Percentiles rank a stretch among this genome's conserved stretches.
phyloP scores from a whole-genome alignment of 164 flowering plant species.

The Magnolia sinica region DNA sequence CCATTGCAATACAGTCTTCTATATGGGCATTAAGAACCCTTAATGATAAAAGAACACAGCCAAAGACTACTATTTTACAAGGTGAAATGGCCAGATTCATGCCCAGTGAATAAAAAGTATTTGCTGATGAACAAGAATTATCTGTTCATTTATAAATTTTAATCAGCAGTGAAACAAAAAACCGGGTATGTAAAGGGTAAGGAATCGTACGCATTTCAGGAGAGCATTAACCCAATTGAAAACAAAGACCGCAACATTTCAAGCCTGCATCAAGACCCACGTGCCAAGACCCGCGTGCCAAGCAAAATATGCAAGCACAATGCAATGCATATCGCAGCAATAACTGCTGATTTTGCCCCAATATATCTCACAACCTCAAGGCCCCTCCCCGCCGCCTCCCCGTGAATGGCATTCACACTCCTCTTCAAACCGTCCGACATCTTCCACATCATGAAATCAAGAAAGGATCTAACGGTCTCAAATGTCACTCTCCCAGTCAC shows the following conservation, averaged over 20 bases:
- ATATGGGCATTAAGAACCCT: no score
- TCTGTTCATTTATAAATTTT: not conserved
- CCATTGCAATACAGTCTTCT: no score
- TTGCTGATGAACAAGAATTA: not conserved
- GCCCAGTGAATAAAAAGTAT: not conserved
- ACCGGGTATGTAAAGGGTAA: not conserved
- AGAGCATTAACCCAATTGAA: not conserved
- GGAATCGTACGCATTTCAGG: not conserved
- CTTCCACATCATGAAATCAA: slow-evolving; percentile 61
- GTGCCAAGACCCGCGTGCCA: slow-evolving; percentile 40
- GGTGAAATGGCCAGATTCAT: not conserved
- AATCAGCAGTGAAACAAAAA: not conserved
- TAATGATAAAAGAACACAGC: no score
- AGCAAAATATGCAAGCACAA: slow-evolving; percentile 63
- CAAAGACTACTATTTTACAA: no score
- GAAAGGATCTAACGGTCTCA: slow-evolving; percentile 69
- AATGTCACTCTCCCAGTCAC: slow-evolving; percentile 92
- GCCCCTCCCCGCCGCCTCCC: slow-evolving; percentile 58
- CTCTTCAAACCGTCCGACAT: slow-evolving; percentile 51
- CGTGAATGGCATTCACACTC: slow-evolving; percentile 40
- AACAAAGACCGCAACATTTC: slow-evolving; percentile 5
- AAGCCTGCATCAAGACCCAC: slow-evolving; percentile 45
- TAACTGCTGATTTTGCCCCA: slow-evolving; percentile 66
- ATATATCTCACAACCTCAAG: slow-evolving; percentile 56
- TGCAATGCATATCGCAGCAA: slow-evolving; percentile 65